phyloP scores from a whole-genome alignment of 2,329 filamentous ascomycete genomes.

The Exophiala aquamarina region DNA sequence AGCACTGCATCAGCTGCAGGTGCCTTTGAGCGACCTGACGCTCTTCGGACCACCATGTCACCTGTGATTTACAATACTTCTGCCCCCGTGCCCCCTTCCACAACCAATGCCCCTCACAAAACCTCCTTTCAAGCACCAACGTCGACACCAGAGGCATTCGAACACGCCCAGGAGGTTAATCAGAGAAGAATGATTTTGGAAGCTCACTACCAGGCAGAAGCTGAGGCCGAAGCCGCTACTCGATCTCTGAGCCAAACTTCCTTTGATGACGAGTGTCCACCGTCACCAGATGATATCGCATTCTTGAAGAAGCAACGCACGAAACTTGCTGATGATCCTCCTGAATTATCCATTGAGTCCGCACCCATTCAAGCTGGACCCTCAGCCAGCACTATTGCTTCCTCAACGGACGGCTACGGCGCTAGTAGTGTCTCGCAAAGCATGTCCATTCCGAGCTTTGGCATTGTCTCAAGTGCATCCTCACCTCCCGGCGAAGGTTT shows the following conservation, averaged over 20 bases:
- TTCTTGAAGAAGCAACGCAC: conserved; percentile 18
- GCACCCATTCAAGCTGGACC: conserved; percentile 26
- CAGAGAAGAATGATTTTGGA: conserved; percentile 29
- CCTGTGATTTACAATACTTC: conserved; percentile 10
- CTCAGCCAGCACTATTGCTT: conserved; percentile 47
- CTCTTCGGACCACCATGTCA: conserved; percentile 30
- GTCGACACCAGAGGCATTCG: conserved; percentile 28
- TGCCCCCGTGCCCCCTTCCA: conserved; percentile 7
- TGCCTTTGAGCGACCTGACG: conserved; percentile 40
- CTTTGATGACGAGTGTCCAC: conserved; percentile 26
- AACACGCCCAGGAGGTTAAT: conserved; percentile 30
- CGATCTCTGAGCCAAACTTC: conserved; percentile 8
- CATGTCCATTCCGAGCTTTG: conserved; percentile 48
- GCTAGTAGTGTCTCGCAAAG: conserved; percentile 49
- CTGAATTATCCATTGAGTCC: conserved; percentile 12
- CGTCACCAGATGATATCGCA: conserved; percentile 32
- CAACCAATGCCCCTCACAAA: conserved; percentile 4
- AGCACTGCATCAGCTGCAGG: conserved; percentile 46
- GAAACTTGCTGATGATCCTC: conserved; percentile 7
- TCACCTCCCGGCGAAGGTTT: conserved; percentile 46
- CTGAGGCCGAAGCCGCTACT: conserved; percentile 8
- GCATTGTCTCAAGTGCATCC: conserved; percentile 46
- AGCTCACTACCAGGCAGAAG: conserved; percentile 16
- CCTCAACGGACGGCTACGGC: conserved; percentile 46
- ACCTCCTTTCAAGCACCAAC: conserved; percentile 16